A percentile compares a stretch with the other conserved stretches of the same genome.
Conservation (phyloP, 1,139 yeast species). For the Tardiomyces depauwii region DNA sequence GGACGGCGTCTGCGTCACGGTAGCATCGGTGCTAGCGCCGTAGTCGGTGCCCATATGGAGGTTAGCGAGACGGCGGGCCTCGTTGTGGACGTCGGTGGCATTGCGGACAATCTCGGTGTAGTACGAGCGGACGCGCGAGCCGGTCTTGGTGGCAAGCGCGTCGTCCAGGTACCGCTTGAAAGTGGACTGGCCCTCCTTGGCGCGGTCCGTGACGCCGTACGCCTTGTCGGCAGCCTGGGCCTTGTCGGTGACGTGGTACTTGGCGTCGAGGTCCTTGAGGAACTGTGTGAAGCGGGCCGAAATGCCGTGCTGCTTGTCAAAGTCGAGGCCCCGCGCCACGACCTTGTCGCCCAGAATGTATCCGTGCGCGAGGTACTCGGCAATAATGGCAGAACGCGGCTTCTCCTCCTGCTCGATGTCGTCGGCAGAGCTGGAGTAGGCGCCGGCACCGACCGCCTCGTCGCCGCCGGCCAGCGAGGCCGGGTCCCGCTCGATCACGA, state of each 20-base stretch:
- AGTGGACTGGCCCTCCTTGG: conserved; percentile 25
- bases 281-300: conserved; percentile 46
- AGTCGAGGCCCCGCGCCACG: conserved; percentile 40
- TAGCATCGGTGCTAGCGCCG: too few relatives aligned
- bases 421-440: conserved; percentile 10
- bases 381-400: conserved; percentile 66
- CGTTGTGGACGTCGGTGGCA: conserved; percentile 55
- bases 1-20: too few relatives aligned
- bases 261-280: conserved; percentile 42
- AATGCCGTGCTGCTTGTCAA: conserved; percentile 57
- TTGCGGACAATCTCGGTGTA: conserved; percentile 44
- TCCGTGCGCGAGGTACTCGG: conserved; percentile 66
- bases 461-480: conserved; percentile 18
- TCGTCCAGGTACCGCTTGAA: conserved; percentile 39
- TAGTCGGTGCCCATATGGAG: conserved; percentile 19
- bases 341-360: conserved; percentile 55
- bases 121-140: conserved; percentile 40
- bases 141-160: conserved; percentile 33
- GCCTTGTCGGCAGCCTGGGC: conserved; percentile 35
- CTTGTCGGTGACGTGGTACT: conserved; percentile 47
- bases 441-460: conserved; percentile 12
- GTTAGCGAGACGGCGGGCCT: conserved; percentile 60
- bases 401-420: conserved; percentile 67
- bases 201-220: conserved; percentile 28
- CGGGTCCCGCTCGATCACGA: conserved; percentile 36